phyloP scores from a whole-genome alignment of 140 eudicot genomes.

The Senecio squalidus region DNA sequence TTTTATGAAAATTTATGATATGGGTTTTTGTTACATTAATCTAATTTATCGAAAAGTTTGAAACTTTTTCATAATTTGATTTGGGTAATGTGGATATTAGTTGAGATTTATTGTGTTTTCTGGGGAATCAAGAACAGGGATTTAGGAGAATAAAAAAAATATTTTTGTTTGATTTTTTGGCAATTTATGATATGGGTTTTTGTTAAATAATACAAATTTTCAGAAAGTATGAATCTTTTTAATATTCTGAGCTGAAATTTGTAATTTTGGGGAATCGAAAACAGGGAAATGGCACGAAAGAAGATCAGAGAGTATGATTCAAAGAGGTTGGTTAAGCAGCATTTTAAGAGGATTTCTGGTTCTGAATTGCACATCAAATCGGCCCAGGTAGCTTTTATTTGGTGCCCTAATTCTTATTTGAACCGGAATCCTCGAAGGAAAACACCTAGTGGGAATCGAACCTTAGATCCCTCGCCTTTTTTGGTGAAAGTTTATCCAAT shows the following conservation, averaged over 20 bases:
- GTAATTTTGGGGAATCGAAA: not conserved
- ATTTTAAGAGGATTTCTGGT: constrained; percentile 54
- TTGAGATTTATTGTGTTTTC: too few species aligned
- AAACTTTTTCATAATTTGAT: too few species aligned
- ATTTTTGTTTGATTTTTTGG: not conserved
- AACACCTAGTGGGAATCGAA: not conserved
- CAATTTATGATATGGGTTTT: not conserved
- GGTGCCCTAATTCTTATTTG: not conserved
- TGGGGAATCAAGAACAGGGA: too few species aligned
- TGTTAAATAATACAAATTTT: not conserved
- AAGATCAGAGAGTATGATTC: constrained; percentile 95
- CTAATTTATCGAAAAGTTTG: too few species aligned
- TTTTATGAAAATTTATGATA: not conserved
- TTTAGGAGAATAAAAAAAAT: too few species aligned
- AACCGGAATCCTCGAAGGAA: not conserved
- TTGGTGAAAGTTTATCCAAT: too few species aligned
- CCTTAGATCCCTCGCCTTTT: too few species aligned
- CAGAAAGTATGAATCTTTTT: too few species aligned
- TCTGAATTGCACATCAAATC: constrained; percentile 21
- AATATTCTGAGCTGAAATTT: not conserved
- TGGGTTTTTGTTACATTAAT: not conserved
- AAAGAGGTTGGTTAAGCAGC: constrained; percentile 78
- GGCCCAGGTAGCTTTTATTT: constrained; percentile 44
- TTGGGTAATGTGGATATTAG: too few species aligned
- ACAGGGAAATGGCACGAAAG: constrained; percentile 68